Evolutionary conservation across 202 grass and related monocot genomes (phyloP).

Genomic region (Carex sylvatica): DNA sequence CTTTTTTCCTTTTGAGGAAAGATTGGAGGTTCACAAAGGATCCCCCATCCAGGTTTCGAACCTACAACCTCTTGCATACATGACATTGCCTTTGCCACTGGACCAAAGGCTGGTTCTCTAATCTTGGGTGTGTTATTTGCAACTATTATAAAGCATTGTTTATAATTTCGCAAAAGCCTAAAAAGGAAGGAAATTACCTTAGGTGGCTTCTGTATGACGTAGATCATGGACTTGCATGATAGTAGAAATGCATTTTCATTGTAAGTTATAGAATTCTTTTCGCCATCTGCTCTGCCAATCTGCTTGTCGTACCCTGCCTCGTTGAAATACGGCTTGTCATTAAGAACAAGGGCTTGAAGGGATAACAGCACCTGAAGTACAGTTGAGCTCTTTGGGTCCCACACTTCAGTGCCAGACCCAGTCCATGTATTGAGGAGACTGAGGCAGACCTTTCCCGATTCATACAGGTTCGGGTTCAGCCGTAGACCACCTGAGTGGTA

Average conservation of each 20-base stretch:
- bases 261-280: conserved; percentile 94
- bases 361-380: conserved; percentile 89
- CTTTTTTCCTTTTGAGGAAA: no score
- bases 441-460: conserved; percentile 94
- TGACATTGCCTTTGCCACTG: no score
- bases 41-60: no score
- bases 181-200: conserved; percentile 48
- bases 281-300: conserved; percentile 79
- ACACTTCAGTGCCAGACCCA: conserved; percentile 78
- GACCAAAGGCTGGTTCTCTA: no score
- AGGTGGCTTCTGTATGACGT: conserved; percentile 69
- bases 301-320: conserved; percentile 95
- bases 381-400: conserved; percentile 76
- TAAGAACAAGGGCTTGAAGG: conserved; percentile 96
- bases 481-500: conserved; percentile 89
- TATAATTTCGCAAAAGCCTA: background rate
- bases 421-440: conserved; percentile 96
- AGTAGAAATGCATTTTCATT: conserved; percentile 94
- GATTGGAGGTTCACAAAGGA: no score
- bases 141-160: conserved; percentile 6
- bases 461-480: conserved; percentile 89
- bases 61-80: no score
- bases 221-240: conserved; percentile 90
- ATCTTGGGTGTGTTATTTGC: background rate
- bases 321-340: conserved; percentile 96